Evolutionary conservation across 148 eudicot genomes (phyloP), one percentile per base, ranked within the genome.

Genomic region (Drosera capensis): DNA sequence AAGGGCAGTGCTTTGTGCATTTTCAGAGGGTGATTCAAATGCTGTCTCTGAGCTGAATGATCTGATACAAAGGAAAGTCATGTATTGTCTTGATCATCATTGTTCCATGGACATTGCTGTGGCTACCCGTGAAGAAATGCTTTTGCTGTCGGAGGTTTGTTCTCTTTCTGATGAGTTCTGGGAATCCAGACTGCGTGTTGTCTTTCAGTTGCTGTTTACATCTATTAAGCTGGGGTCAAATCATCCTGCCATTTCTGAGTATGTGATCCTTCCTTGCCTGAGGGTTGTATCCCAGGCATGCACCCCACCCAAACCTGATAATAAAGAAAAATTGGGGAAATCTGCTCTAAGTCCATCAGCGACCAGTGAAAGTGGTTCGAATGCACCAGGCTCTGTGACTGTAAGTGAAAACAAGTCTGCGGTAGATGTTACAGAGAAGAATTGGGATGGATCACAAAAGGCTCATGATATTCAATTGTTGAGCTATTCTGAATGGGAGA

Each of bases 241-340:
- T 50, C 99, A 92, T 63, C 99, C 99, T 61, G 88, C 94, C 55
- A 86, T 92, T 45, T 92, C 95, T 41, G 99, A 92, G 74, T 83
- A 92, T 67, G 88, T 92, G 38, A 82, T 92, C 52, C 86, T 92
- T 68, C 99, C 99, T 50, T 92, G 99, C 49, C 71, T 92, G 56
- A 86, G 84, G 71, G 79, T 92, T 43, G 65, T 92, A 61, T 86
- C 95, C 67, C 95, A 78, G 66, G 95, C 95, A 49, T 85, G 99
- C 55, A 92, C 99, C 14, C 99, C 99, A 22, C 99, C 95, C 48
- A 92, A 92, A 61, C 90, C 99, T 54, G 95, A 92, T 29, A 94
- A 90, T 25, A 85, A 76, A 63, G 99, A 85, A 41, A 62, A 68
- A 25, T 54, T 37, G 15, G 82, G 75, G 40, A 80, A 74, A 52